A percentile compares a stretch with the other conserved stretches of the same genome.
Conservation (phyloP, 257 asterid genomes). For the Gentiana straminea region DNA sequence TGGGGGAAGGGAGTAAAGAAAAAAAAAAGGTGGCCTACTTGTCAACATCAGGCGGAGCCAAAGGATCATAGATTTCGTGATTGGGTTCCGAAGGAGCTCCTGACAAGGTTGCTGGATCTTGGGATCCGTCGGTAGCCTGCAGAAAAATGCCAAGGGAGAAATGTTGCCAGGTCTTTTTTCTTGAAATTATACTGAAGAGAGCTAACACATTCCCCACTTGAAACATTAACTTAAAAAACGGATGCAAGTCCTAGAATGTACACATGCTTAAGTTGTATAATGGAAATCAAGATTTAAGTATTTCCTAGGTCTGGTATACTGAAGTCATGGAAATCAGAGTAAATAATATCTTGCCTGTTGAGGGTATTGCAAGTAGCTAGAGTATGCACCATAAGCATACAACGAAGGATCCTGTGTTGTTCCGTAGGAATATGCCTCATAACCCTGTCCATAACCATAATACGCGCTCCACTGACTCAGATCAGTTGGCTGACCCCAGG, state of each 20-base stretch:
- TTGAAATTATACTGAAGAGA: too few relatives aligned
- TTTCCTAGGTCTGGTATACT: too few relatives aligned
- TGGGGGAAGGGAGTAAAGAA: background rate
- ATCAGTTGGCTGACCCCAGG: slow-evolving; percentile 77
- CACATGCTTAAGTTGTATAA: too few relatives aligned
- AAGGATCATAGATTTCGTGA: slow-evolving; percentile 71
- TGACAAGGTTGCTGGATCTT: slow-evolving; percentile 50
- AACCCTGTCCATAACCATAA: slow-evolving; percentile 93
- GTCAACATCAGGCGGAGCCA: slow-evolving; percentile 87
- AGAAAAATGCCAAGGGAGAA: slow-evolving; percentile 1
- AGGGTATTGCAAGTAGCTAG: slow-evolving; percentile 45
- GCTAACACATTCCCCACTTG: too few relatives aligned
- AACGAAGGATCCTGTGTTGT: slow-evolving; percentile 77
- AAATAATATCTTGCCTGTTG: slow-evolving; percentile 44
- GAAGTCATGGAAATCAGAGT: background rate
- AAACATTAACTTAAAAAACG: too few relatives aligned
- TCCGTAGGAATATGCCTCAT: slow-evolving; percentile 84
- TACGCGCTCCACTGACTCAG: slow-evolving; percentile 75
- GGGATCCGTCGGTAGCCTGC: slow-evolving; percentile 58
- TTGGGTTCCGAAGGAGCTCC: slow-evolving; percentile 61
- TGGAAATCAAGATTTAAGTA: too few relatives aligned
- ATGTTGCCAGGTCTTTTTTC: background rate
- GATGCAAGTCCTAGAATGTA: too few relatives aligned
- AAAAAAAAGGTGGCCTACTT: slow-evolving; percentile 33
- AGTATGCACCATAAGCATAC: slow-evolving; percentile 77